These are phyloP conservation scores for Reutealis trisperma DNA, from an alignment of 345 rosid species.

Conservation along the genomic window DNA sequence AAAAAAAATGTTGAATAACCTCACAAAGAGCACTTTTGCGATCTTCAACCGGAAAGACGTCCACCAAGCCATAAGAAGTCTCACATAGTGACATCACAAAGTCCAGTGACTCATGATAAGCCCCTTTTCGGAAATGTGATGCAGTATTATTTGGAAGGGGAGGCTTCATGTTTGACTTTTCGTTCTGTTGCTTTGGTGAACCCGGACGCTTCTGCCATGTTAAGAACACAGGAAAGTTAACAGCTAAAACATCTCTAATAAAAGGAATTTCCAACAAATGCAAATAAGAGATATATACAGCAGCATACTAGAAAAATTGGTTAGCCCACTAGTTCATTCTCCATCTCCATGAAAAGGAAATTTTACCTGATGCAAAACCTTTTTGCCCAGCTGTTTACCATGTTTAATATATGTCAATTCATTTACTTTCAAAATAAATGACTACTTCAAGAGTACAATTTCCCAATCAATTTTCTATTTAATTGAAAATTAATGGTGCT, in stretches of 20 bases:
- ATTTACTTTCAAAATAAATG: neutral
- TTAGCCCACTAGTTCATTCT: neutral
- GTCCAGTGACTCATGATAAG: constrained; percentile 92
- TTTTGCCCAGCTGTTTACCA: neutral
- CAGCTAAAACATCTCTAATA: neutral
- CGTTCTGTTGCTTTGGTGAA: constrained; percentile 80
- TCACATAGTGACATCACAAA: constrained; percentile 91
- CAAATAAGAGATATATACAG: neutral
- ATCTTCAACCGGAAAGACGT: constrained; percentile 96
- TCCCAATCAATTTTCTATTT: neutral
- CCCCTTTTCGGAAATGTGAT: constrained; percentile 84
- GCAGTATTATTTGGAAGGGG: constrained; percentile 71
- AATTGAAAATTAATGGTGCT: neutral
- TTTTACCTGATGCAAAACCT: neutral
- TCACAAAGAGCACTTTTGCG: constrained; percentile 90
- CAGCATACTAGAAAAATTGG: neutral
- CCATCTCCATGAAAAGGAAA: neutral
- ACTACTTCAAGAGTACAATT: neutral
- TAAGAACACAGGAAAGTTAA: constrained; percentile 10
- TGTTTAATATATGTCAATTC: neutral
- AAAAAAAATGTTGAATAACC: constrained; percentile 44
- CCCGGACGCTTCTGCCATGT: constrained; percentile 74
- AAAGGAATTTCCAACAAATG: neutral
- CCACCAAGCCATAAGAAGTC: constrained; percentile 92
- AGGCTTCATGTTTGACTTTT: constrained; percentile 67